phyloP scores from a whole-genome alignment of 2,329 filamentous ascomycete species.

The Fusarium subglutinans region DNA sequence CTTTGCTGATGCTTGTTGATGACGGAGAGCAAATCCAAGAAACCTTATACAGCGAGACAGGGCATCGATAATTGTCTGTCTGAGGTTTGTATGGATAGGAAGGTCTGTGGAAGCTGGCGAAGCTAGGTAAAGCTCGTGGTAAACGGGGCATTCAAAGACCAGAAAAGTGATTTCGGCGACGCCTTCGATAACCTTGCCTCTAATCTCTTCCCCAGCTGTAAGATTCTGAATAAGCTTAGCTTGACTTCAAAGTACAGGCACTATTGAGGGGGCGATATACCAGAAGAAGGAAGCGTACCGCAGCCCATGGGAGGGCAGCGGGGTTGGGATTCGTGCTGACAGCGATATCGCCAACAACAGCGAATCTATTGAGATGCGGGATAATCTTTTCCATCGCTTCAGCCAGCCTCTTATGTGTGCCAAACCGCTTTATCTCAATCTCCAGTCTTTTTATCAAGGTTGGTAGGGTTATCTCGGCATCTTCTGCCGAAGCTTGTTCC shows the following conservation, averaged over 20 bases:
- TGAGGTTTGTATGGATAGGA: fast-evolving
- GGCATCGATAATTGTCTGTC: background rate
- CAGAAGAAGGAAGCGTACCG: background rate
- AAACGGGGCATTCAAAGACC: background rate
- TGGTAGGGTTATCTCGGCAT: fast-evolving
- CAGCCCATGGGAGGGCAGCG: background rate
- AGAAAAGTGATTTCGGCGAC: background rate
- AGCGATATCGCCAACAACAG: background rate
- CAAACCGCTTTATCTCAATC: background rate
- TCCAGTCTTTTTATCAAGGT: background rate
- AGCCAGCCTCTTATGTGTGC: background rate
- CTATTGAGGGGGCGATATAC: background rate
- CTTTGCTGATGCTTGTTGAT: background rate
- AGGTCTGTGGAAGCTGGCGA: fast-evolving
- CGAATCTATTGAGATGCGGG: background rate
- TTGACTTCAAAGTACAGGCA: too few relatives aligned
- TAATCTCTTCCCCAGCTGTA: background rate
- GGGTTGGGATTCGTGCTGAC: background rate
- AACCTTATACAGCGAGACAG: background rate
- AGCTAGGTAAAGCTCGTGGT: background rate
- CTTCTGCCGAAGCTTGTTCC: background rate
- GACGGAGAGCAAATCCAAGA: background rate
- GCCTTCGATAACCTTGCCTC: background rate
- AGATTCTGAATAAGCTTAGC: background rate
- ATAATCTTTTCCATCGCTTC: background rate